Conservation (phyloP, 257 asterid genomes). For the Penstemon davidsonii region DNA sequence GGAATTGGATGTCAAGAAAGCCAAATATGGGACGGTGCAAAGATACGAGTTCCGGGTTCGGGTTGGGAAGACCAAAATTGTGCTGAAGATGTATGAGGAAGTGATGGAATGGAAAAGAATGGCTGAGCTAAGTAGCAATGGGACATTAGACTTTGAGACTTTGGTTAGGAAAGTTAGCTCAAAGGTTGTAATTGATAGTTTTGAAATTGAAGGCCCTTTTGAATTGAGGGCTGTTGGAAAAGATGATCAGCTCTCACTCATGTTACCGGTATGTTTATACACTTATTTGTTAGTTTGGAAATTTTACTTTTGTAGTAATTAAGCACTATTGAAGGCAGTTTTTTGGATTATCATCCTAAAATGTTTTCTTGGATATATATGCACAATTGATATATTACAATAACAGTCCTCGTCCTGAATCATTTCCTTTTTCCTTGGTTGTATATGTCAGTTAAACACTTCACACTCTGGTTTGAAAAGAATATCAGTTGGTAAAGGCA, state of each 20-base stretch:
- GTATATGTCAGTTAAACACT: constrained; percentile 48
- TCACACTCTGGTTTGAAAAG: constrained; percentile 58
- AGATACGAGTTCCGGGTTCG: constrained; percentile 49
- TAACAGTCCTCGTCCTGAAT: constrained; percentile 11
- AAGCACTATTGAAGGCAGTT: neutral
- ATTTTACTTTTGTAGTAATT: neutral
- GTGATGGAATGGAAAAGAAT: constrained; percentile 56
- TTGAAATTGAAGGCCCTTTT: constrained; percentile 70
- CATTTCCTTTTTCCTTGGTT: constrained; percentile 15
- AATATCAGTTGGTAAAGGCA: constrained; percentile 73
- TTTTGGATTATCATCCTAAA: neutral
- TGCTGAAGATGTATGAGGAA: constrained; percentile 57
- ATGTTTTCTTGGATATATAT: neutral
- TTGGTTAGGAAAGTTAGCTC: constrained; percentile 48
- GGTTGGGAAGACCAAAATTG: constrained; percentile 50
- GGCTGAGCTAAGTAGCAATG: constrained; percentile 28
- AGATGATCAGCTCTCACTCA: constrained; percentile 49
- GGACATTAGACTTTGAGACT: constrained; percentile 45
- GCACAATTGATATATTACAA: neutral
- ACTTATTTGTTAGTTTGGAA: neutral
- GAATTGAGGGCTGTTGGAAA: constrained; percentile 53
- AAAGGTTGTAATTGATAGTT: constrained; percentile 43
- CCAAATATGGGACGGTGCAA: constrained; percentile 40
- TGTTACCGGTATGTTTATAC: constrained; percentile 55
- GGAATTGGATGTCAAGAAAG: constrained; percentile 51